Percentiles rank a stretch among this genome's conserved stretches.
Evolutionary conservation across 257 asterid species (phyloP).

Genomic region (Solanum chiquidenum): DNA sequence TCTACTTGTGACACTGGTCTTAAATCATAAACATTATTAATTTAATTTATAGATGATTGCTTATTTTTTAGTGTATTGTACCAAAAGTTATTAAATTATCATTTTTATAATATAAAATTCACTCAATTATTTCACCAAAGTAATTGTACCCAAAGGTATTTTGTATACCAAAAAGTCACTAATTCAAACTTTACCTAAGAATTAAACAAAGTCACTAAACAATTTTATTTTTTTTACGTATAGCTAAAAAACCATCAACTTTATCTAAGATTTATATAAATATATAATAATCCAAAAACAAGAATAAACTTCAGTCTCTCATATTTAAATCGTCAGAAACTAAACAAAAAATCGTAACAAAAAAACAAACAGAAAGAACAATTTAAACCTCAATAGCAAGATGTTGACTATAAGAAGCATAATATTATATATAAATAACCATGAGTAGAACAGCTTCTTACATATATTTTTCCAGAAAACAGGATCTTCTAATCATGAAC

Average conservation of each 20-base stretch:
- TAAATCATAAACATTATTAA: background rate
- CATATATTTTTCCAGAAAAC: background rate
- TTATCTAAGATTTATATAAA: no score
- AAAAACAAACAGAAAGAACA: no score
- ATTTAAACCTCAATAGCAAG: background rate
- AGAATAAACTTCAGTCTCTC: background rate
- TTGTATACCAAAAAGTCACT: background rate
- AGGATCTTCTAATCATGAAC: background rate
- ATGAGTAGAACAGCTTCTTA: background rate
- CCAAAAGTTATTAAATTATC: background rate
- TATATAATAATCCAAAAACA: background rate
- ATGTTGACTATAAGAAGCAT: background rate
- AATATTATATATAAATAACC: background rate
- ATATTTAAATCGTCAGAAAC: background rate
- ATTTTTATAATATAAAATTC: background rate
- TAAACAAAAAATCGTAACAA: background rate
- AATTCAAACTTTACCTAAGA: background rate
- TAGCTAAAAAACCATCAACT: background rate
- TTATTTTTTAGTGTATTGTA: background rate
- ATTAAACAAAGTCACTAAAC: background rate
- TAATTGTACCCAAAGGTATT: background rate
- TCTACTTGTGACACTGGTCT: background rate
- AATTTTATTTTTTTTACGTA: background rate
- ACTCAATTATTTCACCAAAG: background rate
- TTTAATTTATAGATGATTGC: no score